Base-by-base conservation (phyloP, 768 basidiomycete genomes). In the Xanthoconium stramineum region DNA sequence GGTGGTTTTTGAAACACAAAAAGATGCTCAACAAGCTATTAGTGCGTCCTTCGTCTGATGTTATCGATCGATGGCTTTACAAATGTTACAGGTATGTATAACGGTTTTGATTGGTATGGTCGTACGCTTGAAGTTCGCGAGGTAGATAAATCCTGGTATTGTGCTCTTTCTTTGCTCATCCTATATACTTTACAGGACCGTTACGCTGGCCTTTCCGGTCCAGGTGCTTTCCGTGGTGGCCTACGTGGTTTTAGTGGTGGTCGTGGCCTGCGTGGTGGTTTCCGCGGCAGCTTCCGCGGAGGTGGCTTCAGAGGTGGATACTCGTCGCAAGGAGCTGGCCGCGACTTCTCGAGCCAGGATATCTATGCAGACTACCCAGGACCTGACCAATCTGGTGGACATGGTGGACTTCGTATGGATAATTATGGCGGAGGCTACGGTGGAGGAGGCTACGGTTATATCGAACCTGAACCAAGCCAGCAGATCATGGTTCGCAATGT, bases 401-500 rank as follows among this genome's bases (percentile, higher is more conserved):
- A 68, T 14, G 60, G 71, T 43, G 73, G 71, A 42, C 51, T 74
- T 28, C 70, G 77, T 58, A 68, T 75, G 75, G 67, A 70, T 61
- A 61, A 56, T 33, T 65, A 71, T 64, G 68, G 72, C 3, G 74
- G 74, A 57, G 78, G 79, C 9, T 70, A 75, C 14, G 76, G 74
- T 46, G 78, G 62, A 33, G 78, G 62, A 33, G 66, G 63, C 24
- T 72, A 68, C 6, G 72, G 72, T 15, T 82, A 76, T 60, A 68
- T 74, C 14, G 86, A 84, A 48, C 80, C 90, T 3, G 91, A 94
- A 64, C 94, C 94, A 5, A 94, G 89, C 69, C 91, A 94, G 70
- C 96, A 99, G 76, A 98, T 99, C 68, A 91, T 96, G 84, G 95
- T 98, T 64, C 88, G 93, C 74, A 99, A 99, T 72, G 96, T 97